Percentiles rank a stretch among this genome's conserved stretches.
Evolutionary conservation across 2,329 filamentous ascomycete genomes (phyloP).

Genomic region (Dactylonectria estremocensis): DNA sequence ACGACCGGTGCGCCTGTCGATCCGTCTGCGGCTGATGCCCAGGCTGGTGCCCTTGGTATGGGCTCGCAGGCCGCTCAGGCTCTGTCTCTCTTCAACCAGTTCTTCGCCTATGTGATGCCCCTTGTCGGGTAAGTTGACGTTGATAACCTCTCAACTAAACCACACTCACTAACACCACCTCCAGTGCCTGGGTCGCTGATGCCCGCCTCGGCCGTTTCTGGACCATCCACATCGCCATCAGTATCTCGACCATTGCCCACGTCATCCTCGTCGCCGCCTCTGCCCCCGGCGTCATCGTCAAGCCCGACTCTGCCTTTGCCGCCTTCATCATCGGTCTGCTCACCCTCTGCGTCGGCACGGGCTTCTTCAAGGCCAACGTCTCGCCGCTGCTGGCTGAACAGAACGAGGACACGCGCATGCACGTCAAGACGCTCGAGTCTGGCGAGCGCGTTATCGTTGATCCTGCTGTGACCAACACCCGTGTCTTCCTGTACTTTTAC

Average conservation of each 20-base stretch:
- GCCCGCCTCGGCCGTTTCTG: slow-evolving; percentile 81
- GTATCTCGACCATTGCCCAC: slow-evolving; percentile 76
- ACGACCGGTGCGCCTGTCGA: slow-evolving; percentile 65
- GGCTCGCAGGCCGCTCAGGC: slow-evolving; percentile 69
- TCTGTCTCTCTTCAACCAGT: slow-evolving; percentile 69
- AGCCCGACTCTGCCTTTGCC: slow-evolving; percentile 70
- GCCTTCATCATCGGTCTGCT: slow-evolving; percentile 78
- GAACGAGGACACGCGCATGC: slow-evolving; percentile 71
- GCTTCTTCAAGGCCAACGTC: slow-evolving; percentile 88
- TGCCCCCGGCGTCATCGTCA: slow-evolving; percentile 73
- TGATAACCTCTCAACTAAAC: background rate
- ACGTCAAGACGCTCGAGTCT: slow-evolving; percentile 65
- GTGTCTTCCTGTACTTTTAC: slow-evolving; percentile 77
- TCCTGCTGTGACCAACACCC: slow-evolving; percentile 76
- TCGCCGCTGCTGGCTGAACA: slow-evolving; percentile 81
- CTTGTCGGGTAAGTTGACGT: slow-evolving; percentile 65
- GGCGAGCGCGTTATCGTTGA: slow-evolving; percentile 81
- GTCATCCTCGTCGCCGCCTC: slow-evolving; percentile 76
- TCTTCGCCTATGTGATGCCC: slow-evolving; percentile 75
- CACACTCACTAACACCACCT: slow-evolving; percentile 16
- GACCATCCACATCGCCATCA: slow-evolving; percentile 79
- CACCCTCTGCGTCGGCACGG: slow-evolving; percentile 74
- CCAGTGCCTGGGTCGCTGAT: slow-evolving; percentile 73
- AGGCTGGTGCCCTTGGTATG: slow-evolving; percentile 70
- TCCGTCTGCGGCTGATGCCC: slow-evolving; percentile 43